phyloP scores from a whole-genome alignment of 140 eudicot species.

The Oenanthe javanica region DNA sequence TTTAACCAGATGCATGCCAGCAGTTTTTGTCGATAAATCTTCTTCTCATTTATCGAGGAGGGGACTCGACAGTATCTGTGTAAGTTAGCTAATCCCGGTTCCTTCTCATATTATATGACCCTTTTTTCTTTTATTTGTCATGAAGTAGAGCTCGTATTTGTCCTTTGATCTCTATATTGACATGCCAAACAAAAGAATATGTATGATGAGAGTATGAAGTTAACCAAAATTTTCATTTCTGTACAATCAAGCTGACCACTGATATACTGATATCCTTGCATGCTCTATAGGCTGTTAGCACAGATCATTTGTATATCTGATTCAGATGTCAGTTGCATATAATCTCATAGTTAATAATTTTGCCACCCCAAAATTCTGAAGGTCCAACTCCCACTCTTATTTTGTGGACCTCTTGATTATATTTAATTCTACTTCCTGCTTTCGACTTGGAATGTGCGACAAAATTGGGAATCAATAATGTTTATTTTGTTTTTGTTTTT shows the following conservation, averaged over 20 bases:
- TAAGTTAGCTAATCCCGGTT: slow-evolving; percentile 26
- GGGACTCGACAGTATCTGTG: slow-evolving; percentile 31
- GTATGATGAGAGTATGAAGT: neutral
- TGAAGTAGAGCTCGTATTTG: neutral
- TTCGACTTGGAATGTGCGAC: neutral
- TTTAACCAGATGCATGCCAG: slow-evolving; percentile 34
- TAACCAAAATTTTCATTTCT: neutral
- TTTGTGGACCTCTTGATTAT: neutral
- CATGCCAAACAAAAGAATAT: neutral
- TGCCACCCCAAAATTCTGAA: neutral
- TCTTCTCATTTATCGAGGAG: slow-evolving; percentile 37
- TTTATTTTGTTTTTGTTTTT: neutral
- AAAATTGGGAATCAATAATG: neutral
- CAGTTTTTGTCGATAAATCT: slow-evolving; percentile 65
- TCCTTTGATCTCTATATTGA: neutral
- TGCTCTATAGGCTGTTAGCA: neutral
- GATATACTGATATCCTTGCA: neutral
- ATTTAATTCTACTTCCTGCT: neutral
- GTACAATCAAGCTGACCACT: neutral
- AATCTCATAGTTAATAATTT: neutral
- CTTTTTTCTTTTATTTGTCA: neutral
- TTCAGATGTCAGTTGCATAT: neutral
- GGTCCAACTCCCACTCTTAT: neutral
- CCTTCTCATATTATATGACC: neutral
- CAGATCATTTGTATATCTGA: neutral